Percentiles rank a stretch among this genome's conserved stretches.
phyloP scores from a whole-genome alignment of 2,329 filamentous ascomycete genomes.

The Sporothrix protearum region DNA sequence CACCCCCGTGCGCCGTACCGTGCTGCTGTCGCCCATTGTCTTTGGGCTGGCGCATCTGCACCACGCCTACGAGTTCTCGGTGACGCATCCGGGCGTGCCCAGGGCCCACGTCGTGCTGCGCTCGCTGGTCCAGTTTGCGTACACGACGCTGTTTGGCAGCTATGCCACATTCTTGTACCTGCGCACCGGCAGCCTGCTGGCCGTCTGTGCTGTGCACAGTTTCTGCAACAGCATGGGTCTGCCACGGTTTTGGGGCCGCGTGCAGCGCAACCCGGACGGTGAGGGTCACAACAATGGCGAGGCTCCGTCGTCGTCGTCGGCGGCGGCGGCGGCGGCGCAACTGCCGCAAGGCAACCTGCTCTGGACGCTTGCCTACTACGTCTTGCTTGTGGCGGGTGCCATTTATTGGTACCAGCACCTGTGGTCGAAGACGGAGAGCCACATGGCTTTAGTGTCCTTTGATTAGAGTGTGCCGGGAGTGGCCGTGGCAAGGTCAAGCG shows the following conservation, averaged over 20 bases:
- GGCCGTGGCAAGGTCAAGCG: not conserved
- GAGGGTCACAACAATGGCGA: not conserved
- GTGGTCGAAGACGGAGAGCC: slow-evolving; percentile 67
- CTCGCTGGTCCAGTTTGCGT: slow-evolving; percentile 78
- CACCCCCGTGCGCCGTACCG: slow-evolving; percentile 54
- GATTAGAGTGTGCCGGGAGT: not conserved
- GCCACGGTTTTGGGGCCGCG: slow-evolving; percentile 76
- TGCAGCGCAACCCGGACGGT: slow-evolving; percentile 45
- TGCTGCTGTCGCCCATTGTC: slow-evolving; percentile 80
- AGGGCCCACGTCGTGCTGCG: slow-evolving; percentile 61
- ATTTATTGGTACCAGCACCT: slow-evolving; percentile 67
- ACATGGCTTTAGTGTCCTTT: slow-evolving; percentile 44
- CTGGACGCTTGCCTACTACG: slow-evolving; percentile 80
- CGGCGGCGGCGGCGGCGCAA: too few species aligned
- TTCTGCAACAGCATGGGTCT: slow-evolving; percentile 94
- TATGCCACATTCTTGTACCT: slow-evolving; percentile 88
- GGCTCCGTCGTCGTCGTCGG: slow-evolving; percentile 25
- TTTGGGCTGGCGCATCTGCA: slow-evolving; percentile 93
- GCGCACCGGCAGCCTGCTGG: slow-evolving; percentile 75
- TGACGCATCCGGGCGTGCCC: slow-evolving; percentile 71
- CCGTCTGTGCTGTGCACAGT: slow-evolving; percentile 71
- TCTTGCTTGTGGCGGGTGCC: slow-evolving; percentile 68
- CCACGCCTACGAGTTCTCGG: slow-evolving; percentile 90
- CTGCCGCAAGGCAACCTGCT: slow-evolving; percentile 32
- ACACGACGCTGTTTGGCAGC: slow-evolving; percentile 90